Percentiles rank a stretch among this genome's conserved stretches.
phyloP scores from a whole-genome alignment of 305 asterid genomes.

The Andrographis paniculata region DNA sequence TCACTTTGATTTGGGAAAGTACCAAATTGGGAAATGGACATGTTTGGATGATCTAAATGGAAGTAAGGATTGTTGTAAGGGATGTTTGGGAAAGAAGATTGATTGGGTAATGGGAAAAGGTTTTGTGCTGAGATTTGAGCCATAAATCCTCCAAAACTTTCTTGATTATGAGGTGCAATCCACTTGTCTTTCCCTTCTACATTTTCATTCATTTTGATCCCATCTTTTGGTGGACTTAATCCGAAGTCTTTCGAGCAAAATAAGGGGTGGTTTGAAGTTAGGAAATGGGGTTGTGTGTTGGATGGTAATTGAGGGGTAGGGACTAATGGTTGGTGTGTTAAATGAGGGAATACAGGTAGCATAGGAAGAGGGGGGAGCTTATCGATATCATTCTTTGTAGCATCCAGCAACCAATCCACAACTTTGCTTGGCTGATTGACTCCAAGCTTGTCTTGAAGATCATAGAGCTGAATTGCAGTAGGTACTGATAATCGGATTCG shows the following conservation, averaged over 20 bases:
- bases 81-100: conserved; percentile 26
- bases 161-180: conserved; percentile 18
- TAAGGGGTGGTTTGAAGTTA: conserved; percentile 15
- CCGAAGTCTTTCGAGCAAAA: conserved; percentile 16
- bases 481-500: conserved; percentile 71
- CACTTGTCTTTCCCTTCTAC: conserved; percentile 21
- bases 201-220: conserved; percentile 10
- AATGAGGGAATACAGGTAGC: conserved; percentile 23
- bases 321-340: conserved; percentile 9
- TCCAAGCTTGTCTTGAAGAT: conserved; percentile 72
- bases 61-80: conserved; percentile 31
- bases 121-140: conserved; percentile 32
- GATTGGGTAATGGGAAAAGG: conserved; percentile 39
- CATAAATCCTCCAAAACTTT: conserved; percentile 31
- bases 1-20: conserved; percentile 17
- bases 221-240: conserved; percentile 12
- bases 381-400: conserved; percentile 50
- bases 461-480: conserved; percentile 64
- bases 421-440: conserved; percentile 75
- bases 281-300: conserved; percentile 23
- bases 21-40: conserved; percentile 46
- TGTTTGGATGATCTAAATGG: conserved; percentile 48
- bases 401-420: conserved; percentile 66
- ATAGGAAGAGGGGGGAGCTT: conserved; percentile 70
- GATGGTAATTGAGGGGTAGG: conserved; percentile 3